Conservation (phyloP, 495 filamentous ascomycete genomes). For the Talaromyces wortmannii region DNA sequence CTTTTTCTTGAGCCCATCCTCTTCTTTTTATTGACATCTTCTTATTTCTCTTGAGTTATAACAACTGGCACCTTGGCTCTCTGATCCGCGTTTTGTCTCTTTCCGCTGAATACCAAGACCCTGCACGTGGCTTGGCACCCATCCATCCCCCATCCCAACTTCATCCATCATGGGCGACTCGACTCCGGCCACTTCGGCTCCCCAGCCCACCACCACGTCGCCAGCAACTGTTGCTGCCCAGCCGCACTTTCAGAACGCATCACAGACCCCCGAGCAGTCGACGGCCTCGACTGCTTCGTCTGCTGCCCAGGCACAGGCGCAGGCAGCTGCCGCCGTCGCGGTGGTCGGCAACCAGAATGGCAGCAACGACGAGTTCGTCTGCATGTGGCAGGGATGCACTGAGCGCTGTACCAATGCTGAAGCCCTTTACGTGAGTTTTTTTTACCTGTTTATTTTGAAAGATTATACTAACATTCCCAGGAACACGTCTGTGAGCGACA, state of each 20-base stretch:
- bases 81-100: neutral
- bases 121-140: conserved; percentile 3
- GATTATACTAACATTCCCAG: conserved; percentile 39
- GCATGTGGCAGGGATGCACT: conserved; percentile 80
- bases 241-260: neutral
- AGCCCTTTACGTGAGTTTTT: conserved; percentile 75
- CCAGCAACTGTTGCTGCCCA: conserved; percentile 3
- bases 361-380: conserved; percentile 55
- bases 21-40: neutral
- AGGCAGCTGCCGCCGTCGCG: conserved; percentile 30
- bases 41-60: neutral
- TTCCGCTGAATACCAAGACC: conserved; percentile 7
- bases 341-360: conserved; percentile 32
- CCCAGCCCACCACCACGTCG: neutral
- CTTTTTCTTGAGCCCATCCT: neutral
- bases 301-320: conserved; percentile 16
- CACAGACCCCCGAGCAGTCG: conserved; percentile 11
- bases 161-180: neutral
- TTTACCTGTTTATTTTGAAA: conserved; percentile 3
- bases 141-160: too few species aligned
- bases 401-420: conserved; percentile 78
- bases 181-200: neutral
- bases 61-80: neutral
- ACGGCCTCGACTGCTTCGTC: conserved; percentile 15
- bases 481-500: conserved; percentile 98